Evolutionary conservation across 306 rosid species (phyloP).

Genomic region (Luffa acutangula): DNA sequence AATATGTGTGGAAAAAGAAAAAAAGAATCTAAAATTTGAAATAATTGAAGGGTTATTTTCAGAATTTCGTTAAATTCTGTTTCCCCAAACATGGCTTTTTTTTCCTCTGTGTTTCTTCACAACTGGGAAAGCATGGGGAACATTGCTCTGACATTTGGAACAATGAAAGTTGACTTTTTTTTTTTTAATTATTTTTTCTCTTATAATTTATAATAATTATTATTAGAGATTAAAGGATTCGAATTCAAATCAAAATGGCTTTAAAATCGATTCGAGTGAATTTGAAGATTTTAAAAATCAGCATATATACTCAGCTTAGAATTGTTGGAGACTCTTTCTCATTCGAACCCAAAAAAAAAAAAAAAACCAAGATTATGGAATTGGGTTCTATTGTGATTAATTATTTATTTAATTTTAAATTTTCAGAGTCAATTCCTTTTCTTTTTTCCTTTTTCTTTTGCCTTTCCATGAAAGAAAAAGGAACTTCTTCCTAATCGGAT

Average conservation of each 20-base stretch:
- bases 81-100: not conserved
- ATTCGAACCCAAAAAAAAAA: not conserved
- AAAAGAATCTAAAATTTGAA: not conserved
- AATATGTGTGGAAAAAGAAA: not conserved
- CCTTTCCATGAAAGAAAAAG: not conserved
- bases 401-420: not conserved
- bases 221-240: not conserved
- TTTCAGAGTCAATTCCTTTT: not conserved
- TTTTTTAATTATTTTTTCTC: not conserved
- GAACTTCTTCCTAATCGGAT: constrained; percentile 11
- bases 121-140: not conserved
- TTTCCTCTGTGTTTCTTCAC: not conserved
- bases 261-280: constrained; percentile 3
- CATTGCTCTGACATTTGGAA: constrained; percentile 6
- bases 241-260: not conserved
- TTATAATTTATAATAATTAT: not conserved
- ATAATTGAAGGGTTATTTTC: not conserved
- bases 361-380: constrained; percentile 21
- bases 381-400: constrained; percentile 18
- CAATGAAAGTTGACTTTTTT: constrained; percentile 1
- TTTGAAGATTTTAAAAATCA: constrained; percentile 14
- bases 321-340: constrained; percentile 17
- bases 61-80: not conserved
- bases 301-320: constrained; percentile 6
- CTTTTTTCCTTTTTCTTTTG: not conserved